Base-by-base conservation (phyloP, 2,329 filamentous ascomycete species). In the Penicillium janthinellum region DNA sequence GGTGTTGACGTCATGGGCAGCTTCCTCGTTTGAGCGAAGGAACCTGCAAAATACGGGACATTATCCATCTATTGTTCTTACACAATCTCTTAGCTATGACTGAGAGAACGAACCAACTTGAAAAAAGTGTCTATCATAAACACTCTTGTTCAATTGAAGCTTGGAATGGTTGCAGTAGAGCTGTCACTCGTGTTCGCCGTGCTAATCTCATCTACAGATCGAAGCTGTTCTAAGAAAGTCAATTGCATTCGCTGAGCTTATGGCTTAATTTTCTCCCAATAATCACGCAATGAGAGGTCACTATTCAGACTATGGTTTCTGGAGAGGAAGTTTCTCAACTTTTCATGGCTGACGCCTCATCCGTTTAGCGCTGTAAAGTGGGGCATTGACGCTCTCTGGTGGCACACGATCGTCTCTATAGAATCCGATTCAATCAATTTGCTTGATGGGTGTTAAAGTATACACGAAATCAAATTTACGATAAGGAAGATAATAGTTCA, bases 1-100 rank as follows among this genome's bases (percentile, higher is more conserved):
- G 56, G 45, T 53, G 56, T 61, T 61, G 59, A 61, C 59, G 59
- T 61, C 59, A 61, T 58, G 17, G 15, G 7, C 57, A 42, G 52
- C 14, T 17, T 42, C 6, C 22, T 44, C 20, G 35, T 31, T 15
- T 28, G 20, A 38, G 14, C 12, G 8, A 35, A n/a, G 31, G 25
- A 47, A 47, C 2, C n/a, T 10, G 25, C 44, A n/a, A n/a, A 31
- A 5, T 8, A 31, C 31, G 25, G 25, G 25, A 31, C 31, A 8
- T 31, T 10, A 31, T 31, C 8, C 15, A 22, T 22, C 22, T 22
- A 22, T 22, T 22, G 22, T 31, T 17, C 3, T 49, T 49, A 49
- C 28, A 35, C 22, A 35, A 49, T 17, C 5, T n/a, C 2, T 12
- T 35, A 8, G 10, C 15, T 2, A 3, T 17, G 11, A 4, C 17